phyloP scores from a whole-genome alignment of 2,329 filamentous ascomycete genomes.

The Aurifilum marmelostoma region DNA sequence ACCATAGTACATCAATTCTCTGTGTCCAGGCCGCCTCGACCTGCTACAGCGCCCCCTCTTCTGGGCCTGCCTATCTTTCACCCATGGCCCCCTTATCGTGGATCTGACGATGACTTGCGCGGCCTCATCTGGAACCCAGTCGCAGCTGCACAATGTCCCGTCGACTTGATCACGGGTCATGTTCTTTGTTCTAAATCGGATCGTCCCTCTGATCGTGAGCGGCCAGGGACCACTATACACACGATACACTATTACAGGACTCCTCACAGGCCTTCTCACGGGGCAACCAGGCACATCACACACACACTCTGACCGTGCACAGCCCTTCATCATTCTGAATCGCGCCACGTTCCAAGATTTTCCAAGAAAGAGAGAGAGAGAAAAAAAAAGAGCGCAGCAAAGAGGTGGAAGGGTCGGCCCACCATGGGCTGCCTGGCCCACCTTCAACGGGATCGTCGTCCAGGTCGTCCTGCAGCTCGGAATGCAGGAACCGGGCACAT shows the following conservation, averaged over 20 bases:
- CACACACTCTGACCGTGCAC: neutral
- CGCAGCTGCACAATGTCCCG: neutral
- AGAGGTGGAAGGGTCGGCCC: neutral
- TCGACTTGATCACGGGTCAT: constrained; percentile 1
- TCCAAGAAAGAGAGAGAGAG: too few species aligned
- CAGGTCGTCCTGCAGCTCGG: constrained; percentile 3
- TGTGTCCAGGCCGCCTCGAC: too few species aligned
- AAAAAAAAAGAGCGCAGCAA: neutral
- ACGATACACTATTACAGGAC: neutral
- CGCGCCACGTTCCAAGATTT: neutral
- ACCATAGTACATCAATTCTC: too few species aligned
- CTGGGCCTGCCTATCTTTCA: neutral
- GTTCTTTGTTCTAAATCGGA: neutral
- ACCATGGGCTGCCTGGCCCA: neutral
- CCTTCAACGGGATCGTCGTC: neutral
- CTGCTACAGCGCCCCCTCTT: neutral
- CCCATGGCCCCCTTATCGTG: neutral
- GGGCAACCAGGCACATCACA: neutral
- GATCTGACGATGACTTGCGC: neutral
- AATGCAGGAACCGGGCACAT: constrained; percentile 27
- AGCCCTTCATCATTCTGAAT: neutral
- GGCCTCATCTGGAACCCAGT: neutral
- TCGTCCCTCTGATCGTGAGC: neutral
- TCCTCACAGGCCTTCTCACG: neutral
- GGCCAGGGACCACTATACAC: neutral